Base-by-base conservation (phyloP, 2,329 filamentous ascomycete genomes). In the Claviceps capensis region DNA sequence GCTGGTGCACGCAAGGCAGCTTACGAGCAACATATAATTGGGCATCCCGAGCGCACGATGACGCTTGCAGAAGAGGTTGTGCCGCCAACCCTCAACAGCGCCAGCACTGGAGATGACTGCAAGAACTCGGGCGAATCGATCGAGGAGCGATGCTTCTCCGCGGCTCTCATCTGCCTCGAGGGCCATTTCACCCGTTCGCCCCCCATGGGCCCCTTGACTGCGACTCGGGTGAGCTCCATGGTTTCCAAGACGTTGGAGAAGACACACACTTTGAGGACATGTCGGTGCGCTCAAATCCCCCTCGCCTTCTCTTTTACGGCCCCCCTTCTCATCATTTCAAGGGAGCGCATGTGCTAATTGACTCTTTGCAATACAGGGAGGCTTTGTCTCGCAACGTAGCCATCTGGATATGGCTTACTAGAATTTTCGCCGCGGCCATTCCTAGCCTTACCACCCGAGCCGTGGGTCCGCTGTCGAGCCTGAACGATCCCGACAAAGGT, bases 331-430 rank as follows among this genome's bases (percentile, higher is more conserved):
- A 19, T 19, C n/a, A 42, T 42, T 8, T n/a, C 40, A 34, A 34
- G 26, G 23, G 11, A 26, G 26, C 26, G 17, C 41, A 17, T 13
- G 22, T 40, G 41, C 57, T 63, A 45, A 62, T 51, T 30, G 26
- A 45, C 34, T 9, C 40, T 14, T 54, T 37, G 16, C 34, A 4
- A 16, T 41, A 23, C 37, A 82, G 78, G 57, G 80, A 83, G 62
- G 71, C 73, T 2, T 65, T 84, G 41, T 79, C 79, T 4, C 74
- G 74, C 54, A 84, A 83, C 57, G 75, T 84, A 30, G 75, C 77
- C 55, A 77, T 83, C 52, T 84, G 81, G 81, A 76, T 83, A 58
- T 81, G 79, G 69, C 68, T 84, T 53, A 77, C 78, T 30, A 74
- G 75, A 53, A 79, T 81, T 56, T 81, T 84, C 59, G 74, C 72